Conservation (phyloP, 1,284 basidiomycete species). For the Meira miltonrushii region DNA sequence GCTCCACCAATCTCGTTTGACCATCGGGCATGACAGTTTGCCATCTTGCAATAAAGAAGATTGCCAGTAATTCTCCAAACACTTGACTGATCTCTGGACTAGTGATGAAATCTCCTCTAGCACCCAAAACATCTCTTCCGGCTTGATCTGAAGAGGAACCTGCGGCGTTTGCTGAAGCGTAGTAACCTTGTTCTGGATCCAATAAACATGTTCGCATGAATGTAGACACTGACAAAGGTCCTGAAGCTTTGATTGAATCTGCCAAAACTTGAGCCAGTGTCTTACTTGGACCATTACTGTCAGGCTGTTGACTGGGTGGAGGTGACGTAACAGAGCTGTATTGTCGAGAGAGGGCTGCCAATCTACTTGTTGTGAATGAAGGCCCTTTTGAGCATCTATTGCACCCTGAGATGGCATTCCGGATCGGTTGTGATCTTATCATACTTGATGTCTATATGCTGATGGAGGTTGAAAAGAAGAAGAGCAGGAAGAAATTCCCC, state of each 20-base stretch:
- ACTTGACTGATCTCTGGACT: slow-evolving; percentile 94
- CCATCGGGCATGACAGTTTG: slow-evolving; percentile 55
- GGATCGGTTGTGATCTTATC: too few relatives aligned
- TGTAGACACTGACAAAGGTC: slow-evolving; percentile 47
- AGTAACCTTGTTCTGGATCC: slow-evolving; percentile 50
- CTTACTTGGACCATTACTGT: not conserved
- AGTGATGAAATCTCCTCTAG: slow-evolving; percentile 87
- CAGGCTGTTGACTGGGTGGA: too few relatives aligned
- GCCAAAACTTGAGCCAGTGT: slow-evolving; percentile 12
- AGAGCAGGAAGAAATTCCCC: too few relatives aligned
- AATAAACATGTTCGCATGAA: slow-evolving; percentile 50
- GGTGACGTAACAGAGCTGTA: too few relatives aligned
- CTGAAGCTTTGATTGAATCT: slow-evolving; percentile 24
- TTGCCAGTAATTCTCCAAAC: slow-evolving; percentile 68
- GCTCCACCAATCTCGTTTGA: slow-evolving; percentile 68
- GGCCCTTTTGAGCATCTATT: too few relatives aligned
- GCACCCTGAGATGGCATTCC: too few relatives aligned
- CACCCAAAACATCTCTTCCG: slow-evolving; percentile 67
- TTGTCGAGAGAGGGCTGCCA: too few relatives aligned
- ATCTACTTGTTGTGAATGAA: too few relatives aligned
- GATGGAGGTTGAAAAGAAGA: too few relatives aligned
- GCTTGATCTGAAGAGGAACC: slow-evolving; percentile 1
- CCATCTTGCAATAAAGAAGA: slow-evolving; percentile 79
- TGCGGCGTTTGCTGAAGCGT: slow-evolving; percentile 25
- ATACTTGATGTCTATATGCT: too few relatives aligned